These are phyloP conservation scores for Akanthomyces uredinophilus DNA, from an alignment of 2,329 filamentous ascomycete species.

Conservation along the genomic window DNA sequence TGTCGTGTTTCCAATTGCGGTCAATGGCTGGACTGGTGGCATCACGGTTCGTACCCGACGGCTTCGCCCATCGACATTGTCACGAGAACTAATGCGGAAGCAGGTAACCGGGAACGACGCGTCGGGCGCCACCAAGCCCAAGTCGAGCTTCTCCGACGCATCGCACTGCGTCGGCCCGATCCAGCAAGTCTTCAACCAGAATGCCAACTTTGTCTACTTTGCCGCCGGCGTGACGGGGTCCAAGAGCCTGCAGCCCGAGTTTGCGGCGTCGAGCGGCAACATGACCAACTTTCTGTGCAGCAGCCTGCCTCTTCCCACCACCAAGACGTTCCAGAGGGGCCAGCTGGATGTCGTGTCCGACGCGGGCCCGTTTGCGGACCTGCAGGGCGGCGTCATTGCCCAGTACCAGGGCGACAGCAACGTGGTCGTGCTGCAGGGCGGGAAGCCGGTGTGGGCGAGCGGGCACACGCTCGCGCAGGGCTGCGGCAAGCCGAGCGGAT, in stretches of 20 bases:
- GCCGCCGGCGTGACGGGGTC: slow-evolving; percentile 18
- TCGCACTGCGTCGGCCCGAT: slow-evolving; percentile 18
- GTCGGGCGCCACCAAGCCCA: slow-evolving; percentile 18
- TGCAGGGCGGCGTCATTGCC: slow-evolving; percentile 20
- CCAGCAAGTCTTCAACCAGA: slow-evolving; percentile 20
- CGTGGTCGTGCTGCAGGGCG: slow-evolving; percentile 19
- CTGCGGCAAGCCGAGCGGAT: slow-evolving; percentile 16
- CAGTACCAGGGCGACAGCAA: slow-evolving; percentile 25
- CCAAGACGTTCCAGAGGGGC: slow-evolving; percentile 17
- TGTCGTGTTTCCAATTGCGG: slow-evolving; percentile 22
- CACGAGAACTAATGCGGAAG: not conserved
- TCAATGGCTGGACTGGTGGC: slow-evolving; percentile 23
- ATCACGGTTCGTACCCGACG: slow-evolving; percentile 8
- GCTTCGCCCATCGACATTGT: not conserved
- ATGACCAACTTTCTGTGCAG: slow-evolving; percentile 24
- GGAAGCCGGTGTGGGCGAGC: slow-evolving; percentile 18
- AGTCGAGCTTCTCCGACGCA: slow-evolving; percentile 20
- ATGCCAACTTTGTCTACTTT: slow-evolving; percentile 22
- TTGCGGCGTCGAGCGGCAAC: slow-evolving; percentile 19
- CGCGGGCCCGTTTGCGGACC: slow-evolving; percentile 16
- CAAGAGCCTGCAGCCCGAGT: slow-evolving; percentile 20
- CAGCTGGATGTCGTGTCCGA: slow-evolving; percentile 19
- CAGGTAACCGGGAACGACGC: slow-evolving; percentile 21
- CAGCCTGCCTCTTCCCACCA: slow-evolving; percentile 18
- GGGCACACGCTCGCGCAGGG: slow-evolving; percentile 17